Conservation (phyloP, 495 filamentous ascomycete species). For the Talaromyces wortmannii region DNA sequence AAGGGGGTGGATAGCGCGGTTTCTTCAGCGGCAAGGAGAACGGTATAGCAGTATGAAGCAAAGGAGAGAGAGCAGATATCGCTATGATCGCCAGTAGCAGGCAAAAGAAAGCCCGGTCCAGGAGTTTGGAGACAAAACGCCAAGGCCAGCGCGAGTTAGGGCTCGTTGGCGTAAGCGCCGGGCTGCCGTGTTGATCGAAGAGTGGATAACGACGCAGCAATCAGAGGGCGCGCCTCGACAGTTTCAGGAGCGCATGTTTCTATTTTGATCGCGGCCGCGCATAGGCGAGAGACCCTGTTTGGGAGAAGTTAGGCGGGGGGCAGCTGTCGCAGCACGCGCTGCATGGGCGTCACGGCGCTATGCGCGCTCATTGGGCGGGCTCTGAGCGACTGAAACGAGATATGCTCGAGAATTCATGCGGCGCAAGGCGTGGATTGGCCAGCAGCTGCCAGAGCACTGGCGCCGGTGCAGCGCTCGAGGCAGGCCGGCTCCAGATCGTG, state of each 20-base stretch:
- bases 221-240: slow-evolving; percentile 3
- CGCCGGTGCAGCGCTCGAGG: not conserved
- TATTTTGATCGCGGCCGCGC: slow-evolving; percentile 3
- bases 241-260: slow-evolving; percentile 5
- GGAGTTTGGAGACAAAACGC: slow-evolving; percentile 1
- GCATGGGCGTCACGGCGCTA: slow-evolving; percentile 16
- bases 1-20: not conserved
- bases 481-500: not conserved
- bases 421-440: not conserved
- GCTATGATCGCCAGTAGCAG: not conserved
- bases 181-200: not conserved
- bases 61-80: not conserved
- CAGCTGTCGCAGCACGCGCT: slow-evolving; percentile 23
- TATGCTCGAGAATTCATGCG: not conserved
- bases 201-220: not conserved
- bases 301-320: not conserved
- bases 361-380: slow-evolving; percentile 13
- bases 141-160: not conserved
- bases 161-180: not conserved
- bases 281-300: not conserved
- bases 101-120: not conserved
- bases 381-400: not conserved
- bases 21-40: not conserved
- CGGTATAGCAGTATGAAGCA: not conserved
- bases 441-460: not conserved